Base-by-base conservation (phyloP, 495 filamentous ascomycete species). In the Lindgomyces ingoldianus region DNA sequence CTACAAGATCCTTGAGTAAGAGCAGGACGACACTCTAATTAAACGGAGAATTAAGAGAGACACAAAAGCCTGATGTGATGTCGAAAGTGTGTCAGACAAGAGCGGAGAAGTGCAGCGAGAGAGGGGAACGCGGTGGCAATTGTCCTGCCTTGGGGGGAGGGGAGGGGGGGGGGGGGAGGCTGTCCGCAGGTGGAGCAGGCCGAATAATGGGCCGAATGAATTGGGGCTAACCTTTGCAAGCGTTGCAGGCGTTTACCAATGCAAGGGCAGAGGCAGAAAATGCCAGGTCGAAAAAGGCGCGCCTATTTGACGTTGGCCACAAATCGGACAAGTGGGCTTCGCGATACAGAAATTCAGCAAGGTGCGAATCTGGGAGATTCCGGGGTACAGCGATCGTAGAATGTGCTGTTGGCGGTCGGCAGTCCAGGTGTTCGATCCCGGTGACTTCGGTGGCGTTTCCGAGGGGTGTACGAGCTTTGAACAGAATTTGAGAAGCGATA, bases 61-160 rank as follows among this genome's bases (percentile, higher is more conserved):
- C n/a, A n/a, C n/a, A n/a, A n/a, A 48, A 9, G 6, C 47, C 16
- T 24, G 18, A 48, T 29, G 12, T n/a, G 26, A 21, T 22, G 18
- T 26, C 18, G 12, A 2, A 46, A 26, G 21, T 9, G 26, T 36
- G 45, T 18, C 18, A 33, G 46, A 52, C 14, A 29, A 44, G 33
- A 14, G 47, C 27, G 24, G 45, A n/a, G 45, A 41, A n/a, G 47
- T 24, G 53, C 18, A 3, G n/a, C 29, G 33, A 44, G 33, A 33
- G 25, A 41, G 53, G 53, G 26, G 21, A 26, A 39, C 27, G 33
- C 39, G 46, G 57, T 60, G 57, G 57, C 57, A 24, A 60, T 19
- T n/a, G 26, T 52, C 29, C 33, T 39, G 30, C 9, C 45, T 58
- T 16, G 45, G 51, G 53, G 47, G 9, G 21, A 16, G 18, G 3